These are phyloP conservation scores for Cladosporium velox DNA, from an alignment of 2,329 filamentous ascomycete genomes.

Conservation along the genomic window DNA sequence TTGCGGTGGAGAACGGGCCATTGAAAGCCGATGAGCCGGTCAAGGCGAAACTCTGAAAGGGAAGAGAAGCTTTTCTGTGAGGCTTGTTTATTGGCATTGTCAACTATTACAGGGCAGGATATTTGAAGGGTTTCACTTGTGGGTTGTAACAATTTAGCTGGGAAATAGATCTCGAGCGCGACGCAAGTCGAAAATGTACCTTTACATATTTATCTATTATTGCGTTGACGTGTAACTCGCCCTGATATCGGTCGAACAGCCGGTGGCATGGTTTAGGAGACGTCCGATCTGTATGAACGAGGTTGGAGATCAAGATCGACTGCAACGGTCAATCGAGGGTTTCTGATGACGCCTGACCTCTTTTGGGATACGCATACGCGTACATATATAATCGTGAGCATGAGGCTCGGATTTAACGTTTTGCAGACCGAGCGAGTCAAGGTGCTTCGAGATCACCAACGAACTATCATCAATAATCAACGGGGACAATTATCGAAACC, in stretches of 20 bases:
- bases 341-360: not conserved
- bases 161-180: not conserved
- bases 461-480: no score
- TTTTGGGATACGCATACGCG: not conserved
- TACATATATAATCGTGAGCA: not conserved
- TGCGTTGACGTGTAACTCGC: not conserved
- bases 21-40: conserved; percentile 27
- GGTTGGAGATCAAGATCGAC: not conserved
- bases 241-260: not conserved
- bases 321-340: not conserved
- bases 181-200: conserved; percentile 11
- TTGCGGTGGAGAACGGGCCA: conserved; percentile 68
- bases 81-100: not conserved
- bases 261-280: no score
- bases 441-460: no score
- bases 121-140: not conserved
- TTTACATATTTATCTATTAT: not conserved
- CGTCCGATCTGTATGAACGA: not conserved
- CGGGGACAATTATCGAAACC: not conserved
- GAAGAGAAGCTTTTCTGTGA: not conserved
- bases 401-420: no score
- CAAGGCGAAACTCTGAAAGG: conserved; percentile 36
- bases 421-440: no score
- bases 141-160: not conserved
- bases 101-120: not conserved